Conservation (phyloP, 2,329 filamentous ascomycete genomes). For the Hypoxylon sp. region DNA sequence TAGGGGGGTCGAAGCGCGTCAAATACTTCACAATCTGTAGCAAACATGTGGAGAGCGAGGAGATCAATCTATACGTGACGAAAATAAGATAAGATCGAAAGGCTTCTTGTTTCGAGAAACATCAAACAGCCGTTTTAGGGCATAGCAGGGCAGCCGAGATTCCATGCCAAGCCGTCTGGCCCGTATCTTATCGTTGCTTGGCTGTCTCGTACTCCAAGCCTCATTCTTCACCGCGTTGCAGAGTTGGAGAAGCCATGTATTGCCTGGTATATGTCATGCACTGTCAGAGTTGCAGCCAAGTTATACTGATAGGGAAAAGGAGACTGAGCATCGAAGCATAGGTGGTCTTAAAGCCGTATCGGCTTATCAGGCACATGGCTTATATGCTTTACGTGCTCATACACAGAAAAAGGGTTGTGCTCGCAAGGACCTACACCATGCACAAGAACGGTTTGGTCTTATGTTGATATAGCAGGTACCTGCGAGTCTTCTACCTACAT, state of each 20-base stretch:
- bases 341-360: neutral
- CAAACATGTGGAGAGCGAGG: slow-evolving; percentile 7
- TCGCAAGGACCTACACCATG: neutral
- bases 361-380: neutral
- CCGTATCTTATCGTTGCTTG: slow-evolving; percentile 14
- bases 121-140: slow-evolving; percentile 17
- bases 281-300: neutral
- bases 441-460: neutral
- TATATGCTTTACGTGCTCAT: neutral
- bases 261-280: neutral
- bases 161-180: slow-evolving; percentile 17
- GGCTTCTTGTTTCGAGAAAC: slow-evolving; percentile 19
- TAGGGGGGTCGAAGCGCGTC: slow-evolving; percentile 30
- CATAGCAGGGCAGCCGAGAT: slow-evolving; percentile 12
- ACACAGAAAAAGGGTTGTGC: neutral
- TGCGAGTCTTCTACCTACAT: neutral
- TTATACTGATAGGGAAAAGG: neutral
- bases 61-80: neutral
- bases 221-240: neutral
- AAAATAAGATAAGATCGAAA: neutral
- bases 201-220: slow-evolving; percentile 12
- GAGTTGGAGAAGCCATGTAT: neutral
- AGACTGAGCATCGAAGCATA: neutral
- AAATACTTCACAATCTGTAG: slow-evolving; percentile 9
- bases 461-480: neutral